Evolutionary conservation across 805 yeast genomes (phyloP).

Genomic region (Wickerhamomyces ciferrii): DNA sequence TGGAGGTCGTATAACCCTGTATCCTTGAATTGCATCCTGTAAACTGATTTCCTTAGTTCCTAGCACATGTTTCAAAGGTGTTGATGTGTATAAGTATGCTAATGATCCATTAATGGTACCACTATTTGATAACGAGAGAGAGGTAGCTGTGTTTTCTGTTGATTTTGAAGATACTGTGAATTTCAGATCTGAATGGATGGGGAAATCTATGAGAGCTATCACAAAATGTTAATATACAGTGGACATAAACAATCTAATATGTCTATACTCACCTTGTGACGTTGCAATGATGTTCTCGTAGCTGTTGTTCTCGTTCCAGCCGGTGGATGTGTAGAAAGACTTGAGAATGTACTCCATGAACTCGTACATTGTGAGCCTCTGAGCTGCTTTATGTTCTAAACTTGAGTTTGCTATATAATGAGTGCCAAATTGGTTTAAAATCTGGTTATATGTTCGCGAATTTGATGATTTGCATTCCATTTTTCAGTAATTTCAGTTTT

Average conservation of each 20-base stretch:
- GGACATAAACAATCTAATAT: no score
- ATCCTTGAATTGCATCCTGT: slow-evolving; percentile 68
- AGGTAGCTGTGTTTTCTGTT: slow-evolving; percentile 64
- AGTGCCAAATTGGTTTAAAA: not conserved
- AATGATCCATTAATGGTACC: slow-evolving; percentile 73
- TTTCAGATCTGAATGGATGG: slow-evolving; percentile 60
- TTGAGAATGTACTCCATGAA: slow-evolving; percentile 85
- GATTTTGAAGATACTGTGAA: slow-evolving; percentile 68
- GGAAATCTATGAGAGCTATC: slow-evolving; percentile 58
- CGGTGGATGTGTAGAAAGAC: slow-evolving; percentile 63
- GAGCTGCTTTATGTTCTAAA: no score
- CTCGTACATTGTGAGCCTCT: no score
- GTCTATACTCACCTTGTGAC: slow-evolving; percentile 31
- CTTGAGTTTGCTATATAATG: no score
- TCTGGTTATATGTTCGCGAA: not conserved
- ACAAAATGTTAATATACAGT: slow-evolving; percentile 1
- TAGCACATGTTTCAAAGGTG: slow-evolving; percentile 44
- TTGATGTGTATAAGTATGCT: slow-evolving; percentile 72
- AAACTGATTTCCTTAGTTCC: slow-evolving; percentile 50
- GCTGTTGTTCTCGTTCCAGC: slow-evolving; percentile 77
- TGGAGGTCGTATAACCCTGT: slow-evolving; percentile 49
- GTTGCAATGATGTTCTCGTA: slow-evolving; percentile 74
- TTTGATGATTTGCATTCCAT: no score
- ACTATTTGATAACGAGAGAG: slow-evolving; percentile 61
- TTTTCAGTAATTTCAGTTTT: no score